Evolutionary conservation across 805 yeast species (phyloP), one percentile per base, ranked within the genome.

Genomic region (Metschnikowia orientalis): DNA sequence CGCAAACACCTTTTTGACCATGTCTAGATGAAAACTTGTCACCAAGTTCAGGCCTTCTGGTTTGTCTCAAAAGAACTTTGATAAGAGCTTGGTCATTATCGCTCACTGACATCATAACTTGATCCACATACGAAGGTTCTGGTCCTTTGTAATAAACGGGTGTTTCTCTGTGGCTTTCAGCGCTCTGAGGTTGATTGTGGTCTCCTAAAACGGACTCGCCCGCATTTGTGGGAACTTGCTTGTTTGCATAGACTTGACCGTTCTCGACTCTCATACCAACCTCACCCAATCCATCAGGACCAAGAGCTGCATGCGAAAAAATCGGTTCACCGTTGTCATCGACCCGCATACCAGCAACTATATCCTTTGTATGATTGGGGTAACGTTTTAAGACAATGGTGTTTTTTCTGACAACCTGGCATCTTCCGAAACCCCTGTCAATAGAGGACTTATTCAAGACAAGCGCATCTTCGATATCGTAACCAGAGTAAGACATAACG

Each of bases 1-100:
- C 97, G 69, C 97, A 90, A 18, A 92, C 97, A 77, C 98, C 98
- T 69, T 90, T 90, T 59, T 90, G 98, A 23, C 98, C 98, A 64
- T 37, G 45, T 61, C 98, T 78, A 1, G 96, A 87, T 2, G 97
- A 88, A 54, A 92, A 92, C 60, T 92, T 92, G 55, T 92, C 98
- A 45, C 98, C 98, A 32, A 92, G 67, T 63, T 92, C 98, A 0
- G 98, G 98, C 57, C 97, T 77, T 68, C 98, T 79, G 4, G 97
- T 88, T 56, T 92, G 98, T 56, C 98, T 75, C 40, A 92, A 63
- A 34, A 92, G 67, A 6, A 92, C 97, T 60, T 92, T 92, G 49
- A 92, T 81, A 41, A 92, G 69, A 0, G 95, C 95, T 60, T 89
- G 95, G 50, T 92, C 98, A 47, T 86, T 86, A 51, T 92, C 97